A percentile compares a stretch with the other conserved stretches of the same genome.
phyloP scores from a whole-genome alignment of 2,329 filamentous ascomycete genomes.

The Colletotrichum shisoi region DNA sequence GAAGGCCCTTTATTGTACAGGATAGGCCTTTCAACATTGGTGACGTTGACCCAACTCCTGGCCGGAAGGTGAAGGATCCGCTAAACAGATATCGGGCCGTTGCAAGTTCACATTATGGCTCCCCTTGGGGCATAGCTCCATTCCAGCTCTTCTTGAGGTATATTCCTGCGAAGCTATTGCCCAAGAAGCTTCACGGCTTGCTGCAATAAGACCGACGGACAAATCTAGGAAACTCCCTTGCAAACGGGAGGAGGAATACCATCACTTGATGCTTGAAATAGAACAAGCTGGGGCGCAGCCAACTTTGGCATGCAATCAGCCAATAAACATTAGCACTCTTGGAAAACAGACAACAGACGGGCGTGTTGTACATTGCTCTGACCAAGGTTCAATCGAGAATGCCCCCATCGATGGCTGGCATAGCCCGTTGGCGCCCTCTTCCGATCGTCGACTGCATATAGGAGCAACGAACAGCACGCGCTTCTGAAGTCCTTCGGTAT shows the following conservation, averaged over 20 bases:
- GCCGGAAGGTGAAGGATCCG: background rate
- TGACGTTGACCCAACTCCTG: no score
- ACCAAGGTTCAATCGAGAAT: slow-evolving; percentile 20
- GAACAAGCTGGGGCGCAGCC: slow-evolving; percentile 22
- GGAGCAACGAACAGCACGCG: background rate
- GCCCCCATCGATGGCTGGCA: slow-evolving; percentile 39
- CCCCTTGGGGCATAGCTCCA: background rate
- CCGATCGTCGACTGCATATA: slow-evolving; percentile 7
- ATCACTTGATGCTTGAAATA: slow-evolving; percentile 27
- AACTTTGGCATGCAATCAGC: slow-evolving; percentile 26
- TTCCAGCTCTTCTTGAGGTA: background rate
- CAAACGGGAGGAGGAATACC: slow-evolving; percentile 2
- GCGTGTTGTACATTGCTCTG: slow-evolving; percentile 4
- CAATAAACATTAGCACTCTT: background rate
- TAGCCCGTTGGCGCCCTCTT: background rate
- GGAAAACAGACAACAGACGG: slow-evolving; percentile 3
- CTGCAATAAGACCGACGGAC: slow-evolving; percentile 1
- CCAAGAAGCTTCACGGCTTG: slow-evolving; percentile 1
- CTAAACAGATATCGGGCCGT: slow-evolving; percentile 1
- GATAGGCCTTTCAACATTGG: background rate
- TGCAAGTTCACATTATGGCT: background rate
- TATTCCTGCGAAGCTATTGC: background rate
- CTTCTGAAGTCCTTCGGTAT: background rate
- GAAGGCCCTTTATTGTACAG: background rate
- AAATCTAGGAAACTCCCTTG: background rate